phyloP scores from a whole-genome alignment of 2,329 filamentous ascomycete genomes.

The Emmonsiellopsis sp. region DNA sequence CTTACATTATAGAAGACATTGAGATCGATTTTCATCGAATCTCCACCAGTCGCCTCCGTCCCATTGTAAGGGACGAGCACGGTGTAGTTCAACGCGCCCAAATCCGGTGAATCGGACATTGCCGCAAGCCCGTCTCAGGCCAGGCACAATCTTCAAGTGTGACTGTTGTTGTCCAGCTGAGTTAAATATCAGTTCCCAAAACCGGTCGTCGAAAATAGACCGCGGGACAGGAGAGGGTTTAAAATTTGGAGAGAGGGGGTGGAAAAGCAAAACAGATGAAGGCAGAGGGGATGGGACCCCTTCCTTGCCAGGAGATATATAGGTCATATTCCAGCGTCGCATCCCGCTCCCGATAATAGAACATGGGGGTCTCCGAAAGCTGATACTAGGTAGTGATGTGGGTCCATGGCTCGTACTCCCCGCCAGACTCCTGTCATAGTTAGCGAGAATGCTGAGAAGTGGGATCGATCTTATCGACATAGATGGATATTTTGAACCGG shows the following conservation, averaged over 20 bases:
- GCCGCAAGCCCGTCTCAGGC: background rate
- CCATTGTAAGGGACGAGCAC: conserved; percentile 50
- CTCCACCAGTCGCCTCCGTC: conserved; percentile 51
- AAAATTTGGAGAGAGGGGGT: background rate
- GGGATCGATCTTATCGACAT: no score
- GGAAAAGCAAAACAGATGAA: background rate
- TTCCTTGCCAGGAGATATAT: background rate
- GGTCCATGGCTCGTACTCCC: no score
- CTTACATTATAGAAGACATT: conserved; percentile 70
- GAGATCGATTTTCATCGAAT: conserved; percentile 54
- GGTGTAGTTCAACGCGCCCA: conserved; percentile 12
- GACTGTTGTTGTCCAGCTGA: background rate
- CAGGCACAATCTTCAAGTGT: no score
- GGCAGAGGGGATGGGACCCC: background rate
- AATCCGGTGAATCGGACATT: conserved; percentile 5
- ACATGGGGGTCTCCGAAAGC: background rate
- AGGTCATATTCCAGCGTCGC: background rate
- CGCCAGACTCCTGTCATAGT: no score
- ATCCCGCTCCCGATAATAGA: background rate
- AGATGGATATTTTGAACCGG: no score
- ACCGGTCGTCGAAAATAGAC: background rate
- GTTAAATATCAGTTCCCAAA: no score
- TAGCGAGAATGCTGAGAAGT: no score
- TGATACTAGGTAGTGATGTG: no score
- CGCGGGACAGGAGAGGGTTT: background rate